Base-by-base conservation (phyloP, 2,329 filamentous ascomycete genomes). In the Tympanopsis confertula region DNA sequence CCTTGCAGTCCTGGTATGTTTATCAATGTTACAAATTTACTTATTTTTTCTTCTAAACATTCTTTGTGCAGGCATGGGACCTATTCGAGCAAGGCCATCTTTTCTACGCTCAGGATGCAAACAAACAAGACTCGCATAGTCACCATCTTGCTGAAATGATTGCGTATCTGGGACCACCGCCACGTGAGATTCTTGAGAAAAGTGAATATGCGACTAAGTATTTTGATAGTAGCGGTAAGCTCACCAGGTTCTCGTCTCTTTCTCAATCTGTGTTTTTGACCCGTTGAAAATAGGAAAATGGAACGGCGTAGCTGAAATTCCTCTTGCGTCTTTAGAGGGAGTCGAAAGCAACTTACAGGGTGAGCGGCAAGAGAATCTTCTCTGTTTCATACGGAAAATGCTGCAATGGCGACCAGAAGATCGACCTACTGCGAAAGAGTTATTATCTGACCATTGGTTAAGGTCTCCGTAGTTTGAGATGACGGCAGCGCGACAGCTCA, bases 41-140 rank as follows among this genome's bases (percentile, higher is more conserved):
- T 38, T 13, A 13, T 13, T 20, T 29, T 10, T 12, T 12, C 19
- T n/a, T 35, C 13, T 29, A 10, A 7, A 19, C 14, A n/a, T n/a
- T n/a, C 24, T n/a, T 10, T n/a, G 24, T 28, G 10, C 38, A 51
- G 49, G 36, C 43, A 5, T 52, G 45, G 49, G 44, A 46, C 24
- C 42, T 52, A 20, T 48, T 52, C 28, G 40, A 50, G 37, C 20
- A 40, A 17, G 20, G 35, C 5, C 38, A 42, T 37, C 46, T 52
- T 12, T 51, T 52, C 39, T 38, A 44, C 15, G 45, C 40, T 7
- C 28, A 35, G 3, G 24, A 38, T 30, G 22, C 33, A 20, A 36
- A 43, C 37, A 42, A 35, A 24, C 38, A 28, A 28, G 24, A 28
- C 24, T 28, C 24, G n/a, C 10, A 28, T 10, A 28, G 24, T n/a